Conservation (phyloP, 2,329 filamentous ascomycete species). For the Colletotrichum tamarilloi region DNA sequence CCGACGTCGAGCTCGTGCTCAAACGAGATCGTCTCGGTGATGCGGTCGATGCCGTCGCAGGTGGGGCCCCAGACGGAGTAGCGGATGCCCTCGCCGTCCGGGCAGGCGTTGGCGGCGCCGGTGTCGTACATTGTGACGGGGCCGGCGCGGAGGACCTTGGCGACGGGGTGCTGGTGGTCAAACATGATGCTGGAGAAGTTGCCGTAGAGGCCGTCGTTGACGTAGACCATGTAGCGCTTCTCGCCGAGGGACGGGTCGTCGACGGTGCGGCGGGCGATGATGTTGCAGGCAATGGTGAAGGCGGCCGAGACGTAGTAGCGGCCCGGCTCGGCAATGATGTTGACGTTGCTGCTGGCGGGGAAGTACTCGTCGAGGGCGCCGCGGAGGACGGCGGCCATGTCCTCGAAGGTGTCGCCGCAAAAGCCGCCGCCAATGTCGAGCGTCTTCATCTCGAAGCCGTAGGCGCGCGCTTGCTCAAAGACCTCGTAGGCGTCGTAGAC, state of each 20-base stretch:
- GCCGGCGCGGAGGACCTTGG: slow-evolving; percentile 79
- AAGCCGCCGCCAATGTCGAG: slow-evolving; percentile 97
- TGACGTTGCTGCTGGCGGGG: slow-evolving; percentile 75
- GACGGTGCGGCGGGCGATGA: slow-evolving; percentile 94
- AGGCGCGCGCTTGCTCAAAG: slow-evolving; percentile 82
- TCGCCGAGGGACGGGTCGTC: slow-evolving; percentile 74
- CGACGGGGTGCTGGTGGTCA: slow-evolving; percentile 92
- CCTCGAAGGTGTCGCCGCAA: slow-evolving; percentile 88
- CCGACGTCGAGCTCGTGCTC: slow-evolving; percentile 85
- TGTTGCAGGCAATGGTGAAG: slow-evolving; percentile 94
- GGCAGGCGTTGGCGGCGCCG: slow-evolving; percentile 57
- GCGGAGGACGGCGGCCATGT: slow-evolving; percentile 85
- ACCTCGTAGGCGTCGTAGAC: slow-evolving; percentile 89
- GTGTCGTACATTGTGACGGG: slow-evolving; percentile 69
- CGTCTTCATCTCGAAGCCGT: slow-evolving; percentile 86
- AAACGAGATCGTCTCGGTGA: slow-evolving; percentile 84
- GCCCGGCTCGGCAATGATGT: slow-evolving; percentile 94
- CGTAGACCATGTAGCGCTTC: slow-evolving; percentile 93
- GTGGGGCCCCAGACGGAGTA: slow-evolving; percentile 99
- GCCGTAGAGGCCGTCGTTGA: slow-evolving; percentile 97
- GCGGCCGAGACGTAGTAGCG: slow-evolving; percentile 95
- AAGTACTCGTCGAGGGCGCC: slow-evolving; percentile 89
- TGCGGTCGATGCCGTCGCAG: slow-evolving; percentile 97
- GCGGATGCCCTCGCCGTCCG: slow-evolving; percentile 68
- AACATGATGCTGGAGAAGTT: slow-evolving; percentile 99